Conservation (phyloP, 1,139 yeast species). For the Trichomonascaceae sp. region DNA sequence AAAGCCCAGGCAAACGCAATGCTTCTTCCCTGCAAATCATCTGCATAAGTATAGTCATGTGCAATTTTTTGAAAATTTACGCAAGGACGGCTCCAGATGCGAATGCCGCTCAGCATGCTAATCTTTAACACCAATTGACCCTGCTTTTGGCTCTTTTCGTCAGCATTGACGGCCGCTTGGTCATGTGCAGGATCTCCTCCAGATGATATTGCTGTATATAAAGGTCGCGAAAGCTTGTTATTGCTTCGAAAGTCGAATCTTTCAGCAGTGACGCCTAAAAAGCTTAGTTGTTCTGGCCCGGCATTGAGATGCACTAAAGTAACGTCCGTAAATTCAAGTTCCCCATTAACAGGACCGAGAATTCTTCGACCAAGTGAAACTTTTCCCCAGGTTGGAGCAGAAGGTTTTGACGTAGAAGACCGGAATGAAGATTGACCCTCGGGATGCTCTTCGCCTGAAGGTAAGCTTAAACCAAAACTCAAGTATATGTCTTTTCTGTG, state of each 20-base stretch:
- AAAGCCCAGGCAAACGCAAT: constrained; percentile 35
- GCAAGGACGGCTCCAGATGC: not conserved
- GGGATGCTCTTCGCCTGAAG: constrained; percentile 6
- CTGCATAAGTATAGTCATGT: not conserved
- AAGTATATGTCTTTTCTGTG: constrained; percentile 68
- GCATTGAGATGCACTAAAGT: constrained; percentile 24
- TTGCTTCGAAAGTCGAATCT: constrained; percentile 5
- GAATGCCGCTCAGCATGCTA: not conserved
- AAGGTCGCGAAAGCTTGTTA: not conserved
- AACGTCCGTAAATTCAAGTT: constrained; percentile 30
- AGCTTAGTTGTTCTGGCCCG: constrained; percentile 18
- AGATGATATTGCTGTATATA: not conserved
- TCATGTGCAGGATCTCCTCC: not conserved
- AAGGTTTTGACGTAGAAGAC: not conserved
- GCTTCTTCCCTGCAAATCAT: constrained; percentile 33
- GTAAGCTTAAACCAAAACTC: constrained; percentile 47
- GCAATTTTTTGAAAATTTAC: not conserved
- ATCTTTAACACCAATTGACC: not conserved
- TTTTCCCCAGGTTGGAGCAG: constrained; percentile 27
- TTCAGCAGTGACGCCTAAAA: not conserved
- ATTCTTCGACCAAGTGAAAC: constrained; percentile 31
- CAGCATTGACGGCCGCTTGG: not conserved
- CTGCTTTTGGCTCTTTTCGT: not conserved
- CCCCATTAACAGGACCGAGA: constrained; percentile 32
- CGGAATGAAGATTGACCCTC: not conserved